Evolutionary conservation across 108 stramenopile genomes (phyloP).

Genomic region (Nitzschia sp.): DNA sequence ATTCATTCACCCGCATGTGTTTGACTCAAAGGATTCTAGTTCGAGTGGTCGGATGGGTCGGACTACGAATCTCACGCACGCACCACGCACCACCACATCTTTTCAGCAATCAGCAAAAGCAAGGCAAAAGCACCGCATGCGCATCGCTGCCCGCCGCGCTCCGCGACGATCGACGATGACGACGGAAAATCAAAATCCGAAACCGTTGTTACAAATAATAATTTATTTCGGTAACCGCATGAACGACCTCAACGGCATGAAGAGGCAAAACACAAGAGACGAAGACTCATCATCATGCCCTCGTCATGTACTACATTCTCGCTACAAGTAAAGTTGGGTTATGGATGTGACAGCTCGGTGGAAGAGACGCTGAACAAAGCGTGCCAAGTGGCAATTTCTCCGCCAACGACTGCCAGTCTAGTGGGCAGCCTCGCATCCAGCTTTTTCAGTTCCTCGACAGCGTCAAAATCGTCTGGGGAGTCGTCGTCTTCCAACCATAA

Average conservation of each 20-base stretch:
- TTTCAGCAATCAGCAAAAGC: too few relatives aligned
- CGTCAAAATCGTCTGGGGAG: not conserved
- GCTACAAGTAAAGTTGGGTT: conserved; percentile 25
- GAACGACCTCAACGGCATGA: not conserved
- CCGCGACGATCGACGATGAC: not conserved
- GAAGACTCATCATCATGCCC: conserved; percentile 10
- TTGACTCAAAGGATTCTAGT: too few relatives aligned
- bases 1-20: too few relatives aligned
- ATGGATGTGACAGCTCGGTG: conserved; percentile 25
- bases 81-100: too few relatives aligned
- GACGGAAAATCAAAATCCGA: too few relatives aligned
- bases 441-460: conserved; percentile 10
- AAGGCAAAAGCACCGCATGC: too few relatives aligned
- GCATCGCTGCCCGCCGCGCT: too few relatives aligned
- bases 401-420: conserved; percentile 1
- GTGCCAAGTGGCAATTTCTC: conserved; percentile 7
- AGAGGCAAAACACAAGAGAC: not conserved
- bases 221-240: not conserved
- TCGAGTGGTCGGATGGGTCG: too few relatives aligned
- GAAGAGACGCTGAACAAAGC: conserved; percentile 26
- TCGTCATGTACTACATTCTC: conserved; percentile 20
- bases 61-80: too few relatives aligned
- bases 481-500: not conserved
- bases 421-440: conserved; percentile 17
- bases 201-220: too few relatives aligned